Conservation (phyloP, 208 protist genomes). For the Balamuthia mandrillaris region DNA sequence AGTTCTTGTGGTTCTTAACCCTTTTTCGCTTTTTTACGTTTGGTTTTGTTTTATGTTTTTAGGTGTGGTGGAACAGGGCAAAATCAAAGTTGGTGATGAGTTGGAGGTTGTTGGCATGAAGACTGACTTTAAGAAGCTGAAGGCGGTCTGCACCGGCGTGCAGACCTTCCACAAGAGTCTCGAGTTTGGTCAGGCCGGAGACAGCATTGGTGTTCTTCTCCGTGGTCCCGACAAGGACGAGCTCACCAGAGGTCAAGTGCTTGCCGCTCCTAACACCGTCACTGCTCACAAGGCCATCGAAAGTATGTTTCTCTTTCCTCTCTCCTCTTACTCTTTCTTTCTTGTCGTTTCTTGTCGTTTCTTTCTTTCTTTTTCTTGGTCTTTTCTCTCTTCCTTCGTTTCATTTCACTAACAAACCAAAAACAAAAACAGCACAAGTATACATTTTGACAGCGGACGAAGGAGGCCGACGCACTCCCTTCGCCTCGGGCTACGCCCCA, state of each 20-base stretch:
- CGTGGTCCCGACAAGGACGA: slow-evolving; percentile 91
- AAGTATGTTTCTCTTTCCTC: too few relatives aligned
- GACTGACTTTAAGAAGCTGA: slow-evolving; percentile 55
- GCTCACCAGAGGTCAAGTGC: slow-evolving; percentile 86
- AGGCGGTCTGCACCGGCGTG: slow-evolving; percentile 85
- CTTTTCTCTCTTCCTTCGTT: too few relatives aligned
- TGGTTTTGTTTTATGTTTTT: not conserved
- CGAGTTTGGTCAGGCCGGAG: slow-evolving; percentile 90
- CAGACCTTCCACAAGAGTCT: slow-evolving; percentile 96
- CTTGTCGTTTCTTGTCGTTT: too few relatives aligned
- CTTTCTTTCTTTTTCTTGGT: too few relatives aligned
- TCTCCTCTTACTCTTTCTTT: too few relatives aligned
- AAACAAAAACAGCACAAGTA: too few relatives aligned
- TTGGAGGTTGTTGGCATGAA: slow-evolving; percentile 92
- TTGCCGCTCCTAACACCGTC: slow-evolving; percentile 86
- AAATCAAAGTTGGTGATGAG: slow-evolving; percentile 90
- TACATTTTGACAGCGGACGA: slow-evolving; percentile 98
- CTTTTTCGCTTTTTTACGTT: too few relatives aligned
- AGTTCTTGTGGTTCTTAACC: not conserved
- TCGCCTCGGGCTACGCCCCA: slow-evolving; percentile 92
- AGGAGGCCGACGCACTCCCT: slow-evolving; percentile 96
- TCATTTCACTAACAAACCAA: too few relatives aligned
- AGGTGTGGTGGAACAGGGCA: slow-evolving; percentile 81
- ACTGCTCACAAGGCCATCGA: slow-evolving; percentile 89
- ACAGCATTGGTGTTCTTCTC: slow-evolving; percentile 94